Base-by-base conservation (phyloP, 257 asterid genomes). In the Solanum chmielewskii region DNA sequence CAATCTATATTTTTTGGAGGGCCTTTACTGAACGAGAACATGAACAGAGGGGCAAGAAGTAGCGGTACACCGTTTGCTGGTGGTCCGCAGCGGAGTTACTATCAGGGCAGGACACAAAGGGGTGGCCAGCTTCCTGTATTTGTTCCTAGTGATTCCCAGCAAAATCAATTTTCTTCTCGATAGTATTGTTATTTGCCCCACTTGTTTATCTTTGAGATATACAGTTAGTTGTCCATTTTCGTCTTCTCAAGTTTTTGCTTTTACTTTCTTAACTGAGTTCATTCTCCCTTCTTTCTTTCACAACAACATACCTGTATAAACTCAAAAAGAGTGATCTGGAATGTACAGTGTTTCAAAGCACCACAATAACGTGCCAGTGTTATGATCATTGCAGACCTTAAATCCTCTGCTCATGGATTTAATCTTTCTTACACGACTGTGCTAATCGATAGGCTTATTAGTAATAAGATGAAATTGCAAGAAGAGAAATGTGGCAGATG, bases 81-180 rank as follows among this genome's bases (percentile, higher is more conserved):
- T 41, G 92, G 91, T 41, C 86, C 90, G 3, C 94, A 90, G 74
- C 86, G 93, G 81, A 90, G 92, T 88, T 88, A 93, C 87, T 96
- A 93, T 92, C 98, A 94, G 90, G 98, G 98, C 52, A 91, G 98
- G 89, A 87, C 95, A 52, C 98, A 93, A 93, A 92, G 98, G 59
- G 99, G 97, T 41, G 98, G 98, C 42, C 99, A 96, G 92, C 98
- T 96, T 78, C 99, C 99, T 41, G 98, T 96, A 14, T 96, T 95
- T 88, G 98, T 96, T 56, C 99, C 98, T 0, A 95, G 98, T 84
- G 99, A 96, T 87, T 91, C 95, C 87, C 96, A 92, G 92, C 95
- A 92, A 87, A 93, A 92, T 80, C 95, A 93, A 71, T 92, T 91
- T 85, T 87, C 97, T 45, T 91, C 97, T 29, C 60, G 94, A 84